Conservation (phyloP, 2,329 filamentous ascomycete species). For the Zasmidium cellare region DNA sequence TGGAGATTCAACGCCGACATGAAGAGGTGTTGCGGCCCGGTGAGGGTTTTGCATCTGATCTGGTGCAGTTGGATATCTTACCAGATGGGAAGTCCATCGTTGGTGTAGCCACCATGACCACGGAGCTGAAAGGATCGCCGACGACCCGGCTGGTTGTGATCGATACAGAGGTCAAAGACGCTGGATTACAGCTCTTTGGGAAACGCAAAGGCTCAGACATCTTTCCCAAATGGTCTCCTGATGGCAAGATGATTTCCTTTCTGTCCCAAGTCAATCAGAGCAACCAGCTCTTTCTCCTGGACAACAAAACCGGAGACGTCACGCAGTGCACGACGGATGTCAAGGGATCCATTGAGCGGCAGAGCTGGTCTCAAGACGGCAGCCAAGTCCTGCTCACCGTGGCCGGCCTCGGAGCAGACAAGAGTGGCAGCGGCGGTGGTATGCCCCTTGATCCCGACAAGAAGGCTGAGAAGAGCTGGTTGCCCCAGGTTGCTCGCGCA, state of each 20-base stretch:
- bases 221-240: background rate
- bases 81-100: background rate
- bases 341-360: background rate
- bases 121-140: background rate
- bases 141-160: background rate
- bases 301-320: background rate
- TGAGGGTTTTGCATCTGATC: background rate
- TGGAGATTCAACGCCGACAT: background rate
- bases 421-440: background rate
- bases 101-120: background rate
- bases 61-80: background rate
- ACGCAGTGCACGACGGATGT: background rate
- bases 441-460: background rate
- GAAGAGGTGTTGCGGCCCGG: background rate
- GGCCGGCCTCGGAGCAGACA: background rate
- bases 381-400: background rate
- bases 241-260: background rate
- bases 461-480: background rate
- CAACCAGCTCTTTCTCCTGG: background rate
- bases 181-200: background rate
- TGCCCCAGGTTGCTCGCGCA: background rate
- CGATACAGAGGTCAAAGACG: background rate
- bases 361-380: background rate
- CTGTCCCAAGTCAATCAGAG: background rate
- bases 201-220: background rate